Percentiles rank a stretch among this genome's conserved stretches.
Evolutionary conservation across 352 stramenopile species (phyloP).

Genomic region (Pythium chondricola): DNA sequence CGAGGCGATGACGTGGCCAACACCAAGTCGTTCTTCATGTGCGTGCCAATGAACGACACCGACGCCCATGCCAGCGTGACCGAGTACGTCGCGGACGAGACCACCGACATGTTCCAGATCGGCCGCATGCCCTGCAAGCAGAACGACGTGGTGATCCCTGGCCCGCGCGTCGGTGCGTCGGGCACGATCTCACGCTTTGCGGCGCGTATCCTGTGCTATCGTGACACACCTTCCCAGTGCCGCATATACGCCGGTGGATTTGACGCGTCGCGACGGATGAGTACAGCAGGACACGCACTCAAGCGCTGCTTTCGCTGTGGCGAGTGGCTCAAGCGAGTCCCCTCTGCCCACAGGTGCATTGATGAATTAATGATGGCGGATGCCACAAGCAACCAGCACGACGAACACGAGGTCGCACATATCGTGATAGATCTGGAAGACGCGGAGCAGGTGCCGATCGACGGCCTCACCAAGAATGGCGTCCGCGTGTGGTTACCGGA

Average conservation of each 20-base stretch:
- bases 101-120: constrained; percentile 76
- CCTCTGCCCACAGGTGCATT: constrained; percentile 39
- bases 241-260: constrained; percentile 67
- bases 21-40: constrained; percentile 39
- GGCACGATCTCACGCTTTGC: constrained; percentile 74
- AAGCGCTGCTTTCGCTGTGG: constrained; percentile 51
- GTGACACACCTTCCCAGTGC: constrained; percentile 55
- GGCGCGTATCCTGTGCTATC: constrained; percentile 53
- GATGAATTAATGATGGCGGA: constrained; percentile 2
- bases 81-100: constrained; percentile 45
- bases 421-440: constrained; percentile 33
- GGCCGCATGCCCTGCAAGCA: constrained; percentile 65
- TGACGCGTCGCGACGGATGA: constrained; percentile 44
- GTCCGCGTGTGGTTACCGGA: constrained; percentile 74
- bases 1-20: background rate
- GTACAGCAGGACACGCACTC: constrained; percentile 51
- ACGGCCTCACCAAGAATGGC: constrained; percentile 79
- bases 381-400: background rate
- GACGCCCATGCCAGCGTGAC: constrained; percentile 50
- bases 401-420: constrained; percentile 14
- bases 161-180: constrained; percentile 59
- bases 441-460: constrained; percentile 35
- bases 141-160: constrained; percentile 77
- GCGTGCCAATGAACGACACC: constrained; percentile 63
- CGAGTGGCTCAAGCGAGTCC: constrained; percentile 46